Base-by-base conservation (phyloP, 1,284 basidiomycete genomes). In the Moniliella sp. region DNA sequence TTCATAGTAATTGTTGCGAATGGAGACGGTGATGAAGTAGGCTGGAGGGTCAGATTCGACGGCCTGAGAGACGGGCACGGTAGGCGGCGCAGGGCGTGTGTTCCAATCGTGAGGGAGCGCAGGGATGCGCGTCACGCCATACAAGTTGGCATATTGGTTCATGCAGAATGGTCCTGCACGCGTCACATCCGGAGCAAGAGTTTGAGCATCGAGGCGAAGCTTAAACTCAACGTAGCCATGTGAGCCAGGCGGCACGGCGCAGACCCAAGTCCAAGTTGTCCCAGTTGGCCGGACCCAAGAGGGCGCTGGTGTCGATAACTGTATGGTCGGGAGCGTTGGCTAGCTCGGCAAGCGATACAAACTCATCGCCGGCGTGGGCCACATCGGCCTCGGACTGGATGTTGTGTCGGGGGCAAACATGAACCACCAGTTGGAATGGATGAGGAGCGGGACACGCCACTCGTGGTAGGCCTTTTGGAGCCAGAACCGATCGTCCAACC, bases 391-490 rank as follows among this genome's bases (percentile, higher is more conserved):
- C 23, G 37, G 68, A 66, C 33, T 68, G 64, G 37, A 50, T 55
- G 10, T n/a, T n/a, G 61, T 46, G 53, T 72, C 69, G 27, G 66
- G 60, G 23, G 62, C 61, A 56, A 86, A 79, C n/a, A 81, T 69
- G 28, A 93, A 67, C 86, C 86, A 94, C 86, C 86, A 94, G 57
- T 94, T 93, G 5, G 83, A 88, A 63, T 94, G 79, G 51, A 97
- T 64, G 37, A 82, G 67, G 18, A 94, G 66, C 0, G 88, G 82
- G 1, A 73, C 72, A 28, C 86, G 72, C 75, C 76, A 82, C 62
- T 83, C 78, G 40, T 82, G 74, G 62, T 94, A 97, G 0, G 81
- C 76, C 45, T 78, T 76, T 46, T 77, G 74, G 36, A 76, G 66
- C 88, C 88, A 94, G 50, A 86, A 77, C 34, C 80, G 82, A 62